Percentiles rank a stretch among this genome's conserved stretches.
phyloP scores from a whole-genome alignment of 139 green algal genomes.

The Chlamydomonas sphaeroides region DNA sequence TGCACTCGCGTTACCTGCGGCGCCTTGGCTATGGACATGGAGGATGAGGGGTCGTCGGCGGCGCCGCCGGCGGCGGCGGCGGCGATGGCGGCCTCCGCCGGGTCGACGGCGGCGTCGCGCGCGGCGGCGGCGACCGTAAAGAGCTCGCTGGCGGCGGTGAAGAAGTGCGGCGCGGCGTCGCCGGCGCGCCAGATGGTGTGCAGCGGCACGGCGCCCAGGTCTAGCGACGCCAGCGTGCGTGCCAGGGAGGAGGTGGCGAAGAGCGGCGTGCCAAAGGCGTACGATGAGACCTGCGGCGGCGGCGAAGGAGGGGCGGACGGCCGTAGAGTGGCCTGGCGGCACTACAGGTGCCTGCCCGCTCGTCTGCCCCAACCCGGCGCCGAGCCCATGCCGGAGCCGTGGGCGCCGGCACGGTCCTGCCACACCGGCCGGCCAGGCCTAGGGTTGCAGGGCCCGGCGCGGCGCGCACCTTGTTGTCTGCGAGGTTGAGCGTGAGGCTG shows the following conservation, averaged over 20 bases:
- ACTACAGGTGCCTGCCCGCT: too few relatives aligned
- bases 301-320: too few relatives aligned
- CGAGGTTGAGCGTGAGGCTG: conserved; percentile 43
- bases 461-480: conserved; percentile 54
- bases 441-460: too few relatives aligned
- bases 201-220: conserved; percentile 1
- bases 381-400: too few relatives aligned
- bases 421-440: too few relatives aligned
- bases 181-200: conserved; percentile 31
- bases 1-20: background rate
- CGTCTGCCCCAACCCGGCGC: too few relatives aligned
- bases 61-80: background rate
- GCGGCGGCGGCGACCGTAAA: conserved; percentile 23
- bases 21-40: background rate
- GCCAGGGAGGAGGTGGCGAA: conserved; percentile 36
- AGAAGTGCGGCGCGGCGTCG: conserved; percentile 20
- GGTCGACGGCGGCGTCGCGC: background rate
- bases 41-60: background rate
- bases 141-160: conserved; percentile 39
- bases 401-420: too few relatives aligned
- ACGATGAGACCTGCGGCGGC: conserved; percentile 35
- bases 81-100: background rate
- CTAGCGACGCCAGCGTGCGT: conserved; percentile 2
- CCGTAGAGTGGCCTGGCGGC: too few relatives aligned
- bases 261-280: conserved; percentile 38